Conservation (phyloP, 345 rosid genomes). For the Gossypium raimondii region DNA sequence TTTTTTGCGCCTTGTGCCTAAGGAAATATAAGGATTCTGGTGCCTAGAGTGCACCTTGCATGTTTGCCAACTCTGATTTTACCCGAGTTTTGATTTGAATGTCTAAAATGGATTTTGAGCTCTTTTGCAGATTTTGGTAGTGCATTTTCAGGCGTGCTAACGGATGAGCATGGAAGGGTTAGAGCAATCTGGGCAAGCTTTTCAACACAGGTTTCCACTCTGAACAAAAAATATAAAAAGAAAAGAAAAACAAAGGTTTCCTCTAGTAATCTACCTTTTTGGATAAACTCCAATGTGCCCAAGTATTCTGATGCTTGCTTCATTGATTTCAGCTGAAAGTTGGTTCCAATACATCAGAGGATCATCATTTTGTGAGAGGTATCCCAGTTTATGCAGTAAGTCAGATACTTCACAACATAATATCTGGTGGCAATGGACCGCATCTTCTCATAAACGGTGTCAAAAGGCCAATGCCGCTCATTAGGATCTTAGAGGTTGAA, state of each 20-base stretch:
- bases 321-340: slow-evolving; percentile 55
- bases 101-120: slow-evolving; percentile 5
- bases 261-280: slow-evolving; percentile 12
- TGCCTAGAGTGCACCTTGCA: neutral
- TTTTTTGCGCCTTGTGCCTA: neutral
- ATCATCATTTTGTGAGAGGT: slow-evolving; percentile 90
- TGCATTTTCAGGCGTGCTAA: slow-evolving; percentile 86
- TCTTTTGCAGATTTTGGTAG: slow-evolving; percentile 79
- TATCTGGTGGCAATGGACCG: slow-evolving; percentile 63
- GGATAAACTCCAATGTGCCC: slow-evolving; percentile 8
- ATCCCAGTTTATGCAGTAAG: slow-evolving; percentile 68
- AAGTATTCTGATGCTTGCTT: slow-evolving; percentile 18
- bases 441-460: slow-evolving; percentile 77
- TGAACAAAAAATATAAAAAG: slow-evolving; percentile 15
- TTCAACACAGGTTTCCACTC: slow-evolving; percentile 74
- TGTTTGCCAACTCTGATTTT: neutral
- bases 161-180: slow-evolving; percentile 85
- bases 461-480: slow-evolving; percentile 80
- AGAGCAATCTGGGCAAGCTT: slow-evolving; percentile 97
- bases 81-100: slow-evolving; percentile 7
- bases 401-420: slow-evolving; percentile 71
- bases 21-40: neutral
- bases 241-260: slow-evolving; percentile 51
- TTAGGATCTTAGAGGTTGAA: slow-evolving; percentile 88
- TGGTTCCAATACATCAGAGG: slow-evolving; percentile 72